Base-by-base conservation (phyloP, 2,329 filamentous ascomycete genomes). In the Diaporthe sp. region DNA sequence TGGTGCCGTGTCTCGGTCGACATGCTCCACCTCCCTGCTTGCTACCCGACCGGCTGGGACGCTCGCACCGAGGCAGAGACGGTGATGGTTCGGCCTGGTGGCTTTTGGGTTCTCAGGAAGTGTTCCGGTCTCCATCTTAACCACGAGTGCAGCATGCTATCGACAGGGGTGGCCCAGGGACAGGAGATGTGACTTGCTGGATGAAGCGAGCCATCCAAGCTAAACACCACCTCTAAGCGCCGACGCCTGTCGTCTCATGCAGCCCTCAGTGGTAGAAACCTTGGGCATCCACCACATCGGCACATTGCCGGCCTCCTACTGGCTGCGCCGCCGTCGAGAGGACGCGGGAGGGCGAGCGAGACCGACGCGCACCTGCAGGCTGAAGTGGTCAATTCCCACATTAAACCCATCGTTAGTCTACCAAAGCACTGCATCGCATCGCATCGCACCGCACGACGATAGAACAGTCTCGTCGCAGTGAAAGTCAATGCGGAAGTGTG, bases 171-270 rank as follows among this genome's bases (percentile, higher is more conserved):
- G 42, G 28, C 55, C 57, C 70, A 55, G 61, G 45, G n/a, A 79
- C 81, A 80, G 77, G 77, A 76, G 74, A 77, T 83, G 79, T 84
- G 81, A 83, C 80, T 85, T 81, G 84, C 80, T 81, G 80, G 82
- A 80, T 81, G 82, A 84, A 84, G 84, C 82, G 83, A 85, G 82
- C 80, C 67, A 64, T 77, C 79, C 79, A 67, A 58, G 71, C 75
- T 71, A 54, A 60, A 73, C 81, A 81, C 82, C 78, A 81, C 80
- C 81, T 80, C 83, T 90, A 90, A 90, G 89, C 89, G 89, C 89
- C 87, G 85, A 86, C 82, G 85, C 85, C 86, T 88, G 87, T 86
- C 85, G 79, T 80, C 82, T 82, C 83, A 85, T 88, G 87, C 87
- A 87, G 85, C 83, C 84, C 84, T 77, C 80, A 81, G 76, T 79